These are phyloP conservation scores for Fagopyrum tataricum DNA, from an alignment of 148 eudicot species.

Conservation along the genomic window DNA sequence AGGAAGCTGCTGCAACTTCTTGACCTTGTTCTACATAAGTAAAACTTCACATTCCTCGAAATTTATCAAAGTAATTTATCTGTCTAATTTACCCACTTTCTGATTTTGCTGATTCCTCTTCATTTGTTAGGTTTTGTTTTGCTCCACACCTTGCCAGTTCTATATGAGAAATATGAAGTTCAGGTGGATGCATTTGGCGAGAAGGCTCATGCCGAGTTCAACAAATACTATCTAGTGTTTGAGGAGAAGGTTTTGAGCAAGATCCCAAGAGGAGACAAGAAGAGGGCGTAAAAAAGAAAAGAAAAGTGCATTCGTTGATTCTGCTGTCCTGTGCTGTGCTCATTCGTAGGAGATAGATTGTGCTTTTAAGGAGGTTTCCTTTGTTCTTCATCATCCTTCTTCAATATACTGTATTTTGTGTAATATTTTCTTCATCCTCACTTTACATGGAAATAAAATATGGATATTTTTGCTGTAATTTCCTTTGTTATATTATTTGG, in stretches of 20 bases:
- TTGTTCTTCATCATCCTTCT: no score
- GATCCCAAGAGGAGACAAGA: slow-evolving; percentile 70
- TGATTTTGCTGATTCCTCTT: neutral
- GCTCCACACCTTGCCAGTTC: slow-evolving; percentile 72
- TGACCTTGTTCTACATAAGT: slow-evolving; percentile 84
- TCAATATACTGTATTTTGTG: neutral
- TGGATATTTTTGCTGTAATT: slow-evolving; percentile 7
- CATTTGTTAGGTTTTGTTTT: slow-evolving; percentile 44
- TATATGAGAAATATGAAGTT: slow-evolving; percentile 86
- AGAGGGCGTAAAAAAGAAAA: slow-evolving; percentile 20
- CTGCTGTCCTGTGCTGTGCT: neutral
- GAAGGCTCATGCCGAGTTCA: slow-evolving; percentile 61
- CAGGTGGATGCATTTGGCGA: slow-evolving; percentile 69
- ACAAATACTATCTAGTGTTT: slow-evolving; percentile 78
- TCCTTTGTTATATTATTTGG: neutral
- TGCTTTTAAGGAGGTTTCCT: no score
- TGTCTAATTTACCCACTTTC: neutral
- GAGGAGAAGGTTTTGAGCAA: slow-evolving; percentile 72
- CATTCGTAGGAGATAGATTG: no score
- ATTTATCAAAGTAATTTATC: no score
- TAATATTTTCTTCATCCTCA: neutral
- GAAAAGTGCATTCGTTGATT: neutral
- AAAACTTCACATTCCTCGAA: no score
- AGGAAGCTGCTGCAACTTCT: slow-evolving; percentile 83
- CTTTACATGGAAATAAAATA: neutral